Conservation (phyloP, 2,329 filamentous ascomycete species). For the Penicillium sp. region DNA sequence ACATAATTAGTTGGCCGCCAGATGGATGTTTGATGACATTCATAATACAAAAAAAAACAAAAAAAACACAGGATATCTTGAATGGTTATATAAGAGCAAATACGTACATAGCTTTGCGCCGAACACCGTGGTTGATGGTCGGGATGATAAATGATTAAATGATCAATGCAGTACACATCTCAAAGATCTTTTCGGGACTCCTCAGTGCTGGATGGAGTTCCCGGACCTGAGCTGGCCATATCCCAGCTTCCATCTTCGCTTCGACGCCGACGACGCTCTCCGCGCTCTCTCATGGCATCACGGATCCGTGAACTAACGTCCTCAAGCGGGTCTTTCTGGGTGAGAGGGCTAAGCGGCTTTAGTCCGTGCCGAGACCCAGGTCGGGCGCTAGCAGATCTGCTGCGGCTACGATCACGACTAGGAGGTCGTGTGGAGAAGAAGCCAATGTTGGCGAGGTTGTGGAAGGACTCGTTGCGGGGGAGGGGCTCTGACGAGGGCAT, state of each 20-base stretch:
- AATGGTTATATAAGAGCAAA: conserved; percentile 21
- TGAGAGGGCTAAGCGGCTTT: conserved; percentile 66
- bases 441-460: conserved; percentile 80
- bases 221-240: conserved; percentile 40
- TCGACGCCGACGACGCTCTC: conserved; percentile 58
- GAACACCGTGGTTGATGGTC: not conserved
- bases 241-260: conserved; percentile 46
- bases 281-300: conserved; percentile 79
- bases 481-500: conserved; percentile 50
- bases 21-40: not conserved
- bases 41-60: not conserved
- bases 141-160: not conserved
- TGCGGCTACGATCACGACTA: conserved; percentile 74
- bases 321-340: conserved; percentile 71
- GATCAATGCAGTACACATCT: conserved; percentile 10
- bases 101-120: conserved; percentile 12
- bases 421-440: conserved; percentile 87
- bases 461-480: conserved; percentile 90
- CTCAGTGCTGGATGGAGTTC: conserved; percentile 37
- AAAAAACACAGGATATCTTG: conserved; percentile 24
- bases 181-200: conserved; percentile 39
- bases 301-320: conserved; percentile 82
- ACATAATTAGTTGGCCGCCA: not conserved
- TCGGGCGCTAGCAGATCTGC: conserved; percentile 65
- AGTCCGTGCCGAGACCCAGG: conserved; percentile 65